Evolutionary conservation across 2,329 filamentous ascomycete genomes (phyloP).

Genomic region (Stromatinia cepivora): DNA sequence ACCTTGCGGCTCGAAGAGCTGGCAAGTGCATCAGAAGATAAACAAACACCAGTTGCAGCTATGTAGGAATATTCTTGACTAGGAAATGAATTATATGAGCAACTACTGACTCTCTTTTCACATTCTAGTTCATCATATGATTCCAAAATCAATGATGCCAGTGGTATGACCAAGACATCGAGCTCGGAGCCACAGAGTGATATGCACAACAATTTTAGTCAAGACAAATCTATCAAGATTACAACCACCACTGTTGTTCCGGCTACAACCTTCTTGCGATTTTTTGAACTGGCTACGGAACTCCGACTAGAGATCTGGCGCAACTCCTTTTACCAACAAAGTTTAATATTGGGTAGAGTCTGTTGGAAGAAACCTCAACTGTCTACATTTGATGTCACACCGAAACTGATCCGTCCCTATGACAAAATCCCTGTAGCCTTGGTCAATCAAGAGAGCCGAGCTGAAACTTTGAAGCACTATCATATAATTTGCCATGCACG

Average conservation of each 20-base stretch:
- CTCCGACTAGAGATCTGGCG: neutral
- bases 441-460: neutral
- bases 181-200: neutral
- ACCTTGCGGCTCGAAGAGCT: neutral
- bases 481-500: neutral
- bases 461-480: constrained; percentile 8
- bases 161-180: neutral
- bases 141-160: neutral
- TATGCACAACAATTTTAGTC: neutral
- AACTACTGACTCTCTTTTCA: neutral
- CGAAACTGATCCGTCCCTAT: neutral
- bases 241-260: neutral
- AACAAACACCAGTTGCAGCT: too few relatives aligned
- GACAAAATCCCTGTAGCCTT: neutral
- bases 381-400: neutral
- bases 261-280: neutral
- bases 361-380: neutral
- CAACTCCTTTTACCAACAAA: neutral
- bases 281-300: neutral
- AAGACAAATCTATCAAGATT: neutral
- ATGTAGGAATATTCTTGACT: neutral
- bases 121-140: neutral
- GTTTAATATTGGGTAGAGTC: neutral
- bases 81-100: too few relatives aligned
- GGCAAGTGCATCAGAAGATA: neutral